Evolutionary conservation across 78 protist species (phyloP), one percentile per base, ranked within the genome.

Genomic region (Dictyostelium purpureum): DNA sequence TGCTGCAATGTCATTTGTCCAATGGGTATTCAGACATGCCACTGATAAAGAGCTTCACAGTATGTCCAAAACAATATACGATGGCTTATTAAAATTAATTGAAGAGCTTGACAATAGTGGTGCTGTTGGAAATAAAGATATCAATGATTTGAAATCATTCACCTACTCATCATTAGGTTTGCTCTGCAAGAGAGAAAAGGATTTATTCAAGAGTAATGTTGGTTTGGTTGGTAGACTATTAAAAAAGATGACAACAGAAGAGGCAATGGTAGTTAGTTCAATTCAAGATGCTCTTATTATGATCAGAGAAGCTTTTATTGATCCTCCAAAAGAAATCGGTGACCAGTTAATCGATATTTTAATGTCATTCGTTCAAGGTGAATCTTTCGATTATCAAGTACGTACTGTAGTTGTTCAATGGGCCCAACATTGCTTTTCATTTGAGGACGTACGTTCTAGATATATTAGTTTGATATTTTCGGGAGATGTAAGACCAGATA

Each of bases 381-480:
- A 51, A 35, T 33, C 26, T 18, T 26, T 42, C 67, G 90, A 83
- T 19, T 69, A 83, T 71, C 69, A 52, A 71, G 56, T 71, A 33
- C 75, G 77, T 69, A 49, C 42, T 2, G 56, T 71, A 19, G 51
- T 61, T 12, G 26, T 83, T 6, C 76, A 83, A 83, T 83, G 90
- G 90, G 79, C 90, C 54, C 90, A 83, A 71, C 90, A 83, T 71
- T 83, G 90, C 31, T 83, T 83, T n/a, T 26, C 61, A 67, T 83
- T 83, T 83, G 52, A 71, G 12, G 75, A 83, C 56, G 52, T 83
- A 16, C 10, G 33, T 42, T 83, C 90, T 52, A 56, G 90, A 56
- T 83, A 70, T 57, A 69, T 83, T 19, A 71, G 81, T 71, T 71
- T 83, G 74, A 19, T 83, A 9, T 49, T 83, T n/a, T 56, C 66